phyloP scores from a whole-genome alignment of 1,284 basidiomycete species.

The Coniferiporia sulphurascens region DNA sequence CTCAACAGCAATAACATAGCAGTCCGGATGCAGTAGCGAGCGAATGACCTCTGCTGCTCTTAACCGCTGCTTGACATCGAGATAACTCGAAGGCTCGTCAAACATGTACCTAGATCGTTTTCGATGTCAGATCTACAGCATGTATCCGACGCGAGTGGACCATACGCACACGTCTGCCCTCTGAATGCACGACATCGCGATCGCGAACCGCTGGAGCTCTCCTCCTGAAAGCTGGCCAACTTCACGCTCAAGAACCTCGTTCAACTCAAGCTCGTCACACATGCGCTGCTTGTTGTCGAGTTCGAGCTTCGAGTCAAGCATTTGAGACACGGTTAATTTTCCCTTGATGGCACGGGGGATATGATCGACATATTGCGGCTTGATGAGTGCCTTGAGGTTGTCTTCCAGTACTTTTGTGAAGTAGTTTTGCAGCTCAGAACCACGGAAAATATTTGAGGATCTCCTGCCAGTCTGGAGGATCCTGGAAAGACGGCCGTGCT shows the following conservation, averaged over 20 bases:
- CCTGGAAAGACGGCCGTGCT: constrained; percentile 40
- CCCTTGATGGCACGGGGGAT: constrained; percentile 95
- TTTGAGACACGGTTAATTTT: constrained; percentile 75
- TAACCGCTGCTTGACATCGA: constrained; percentile 92
- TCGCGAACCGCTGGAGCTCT: constrained; percentile 94
- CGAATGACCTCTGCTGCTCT: constrained; percentile 96
- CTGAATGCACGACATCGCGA: constrained; percentile 91
- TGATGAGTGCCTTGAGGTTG: constrained; percentile 95
- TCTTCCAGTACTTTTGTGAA: constrained; percentile 99
- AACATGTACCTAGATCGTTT: constrained; percentile 72
- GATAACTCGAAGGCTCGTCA: constrained; percentile 95
- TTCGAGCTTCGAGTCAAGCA: constrained; percentile 87
- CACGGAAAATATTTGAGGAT: constrained; percentile 97
- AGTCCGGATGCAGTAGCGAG: constrained; percentile 69
- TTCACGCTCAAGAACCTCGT: constrained; percentile 80
- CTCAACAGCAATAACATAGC: constrained; percentile 95
- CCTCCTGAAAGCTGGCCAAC: constrained; percentile 86
- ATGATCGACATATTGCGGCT: constrained; percentile 98
- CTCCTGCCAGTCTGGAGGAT: constrained; percentile 97
- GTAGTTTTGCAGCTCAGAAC: constrained; percentile 96
- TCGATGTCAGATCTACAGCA: not conserved
- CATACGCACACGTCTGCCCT: constrained; percentile 79
- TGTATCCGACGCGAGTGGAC: not conserved
- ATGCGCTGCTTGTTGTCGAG: constrained; percentile 80
- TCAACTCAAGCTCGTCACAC: constrained; percentile 81